A percentile compares a stretch with the other conserved stretches of the same genome.
phyloP scores from a whole-genome alignment of 2,329 filamentous ascomycete species.

The Aaosphaeria arxii region DNA sequence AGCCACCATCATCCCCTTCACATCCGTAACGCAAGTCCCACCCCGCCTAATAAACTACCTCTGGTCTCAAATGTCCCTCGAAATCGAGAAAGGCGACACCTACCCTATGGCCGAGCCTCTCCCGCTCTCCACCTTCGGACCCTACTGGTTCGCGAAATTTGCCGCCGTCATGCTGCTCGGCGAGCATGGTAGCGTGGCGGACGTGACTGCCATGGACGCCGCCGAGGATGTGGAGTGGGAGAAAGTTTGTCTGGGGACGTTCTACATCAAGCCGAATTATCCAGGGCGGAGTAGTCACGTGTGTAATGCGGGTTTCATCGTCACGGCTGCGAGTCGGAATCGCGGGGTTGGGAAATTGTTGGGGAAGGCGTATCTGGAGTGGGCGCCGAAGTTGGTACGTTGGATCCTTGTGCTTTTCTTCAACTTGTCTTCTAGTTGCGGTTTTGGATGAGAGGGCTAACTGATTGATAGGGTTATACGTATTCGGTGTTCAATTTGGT shows the following conservation, averaged over 20 bases:
- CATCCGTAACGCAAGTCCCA: constrained; percentile 67
- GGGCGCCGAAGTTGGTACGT: constrained; percentile 40
- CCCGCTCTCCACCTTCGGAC: constrained; percentile 65
- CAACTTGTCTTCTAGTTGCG: not conserved
- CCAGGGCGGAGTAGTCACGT: constrained; percentile 81
- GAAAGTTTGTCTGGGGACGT: constrained; percentile 75
- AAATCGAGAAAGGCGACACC: constrained; percentile 83
- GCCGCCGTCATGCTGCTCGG: constrained; percentile 80
- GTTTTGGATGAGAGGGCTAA: not conserved
- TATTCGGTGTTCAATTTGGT: constrained; percentile 89
- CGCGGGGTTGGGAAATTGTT: constrained; percentile 42
- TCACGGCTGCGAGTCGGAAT: constrained; percentile 37
- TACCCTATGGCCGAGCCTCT: constrained; percentile 80
- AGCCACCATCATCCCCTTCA: constrained; percentile 77
- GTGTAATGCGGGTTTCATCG: constrained; percentile 57
- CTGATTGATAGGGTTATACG: constrained; percentile 61
- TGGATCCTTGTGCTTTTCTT: too few relatives aligned
- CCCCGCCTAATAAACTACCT: constrained; percentile 68
- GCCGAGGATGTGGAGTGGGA: constrained; percentile 60
- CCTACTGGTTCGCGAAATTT: constrained; percentile 86
- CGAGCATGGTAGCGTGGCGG: constrained; percentile 54
- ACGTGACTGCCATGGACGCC: constrained; percentile 13
- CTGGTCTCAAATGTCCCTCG: constrained; percentile 75
- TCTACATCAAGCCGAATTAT: constrained; percentile 87
- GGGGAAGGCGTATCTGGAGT: constrained; percentile 43